Evolutionary conservation across 148 eudicot species (phyloP).

Genomic region (Salicornia ramosissima): DNA sequence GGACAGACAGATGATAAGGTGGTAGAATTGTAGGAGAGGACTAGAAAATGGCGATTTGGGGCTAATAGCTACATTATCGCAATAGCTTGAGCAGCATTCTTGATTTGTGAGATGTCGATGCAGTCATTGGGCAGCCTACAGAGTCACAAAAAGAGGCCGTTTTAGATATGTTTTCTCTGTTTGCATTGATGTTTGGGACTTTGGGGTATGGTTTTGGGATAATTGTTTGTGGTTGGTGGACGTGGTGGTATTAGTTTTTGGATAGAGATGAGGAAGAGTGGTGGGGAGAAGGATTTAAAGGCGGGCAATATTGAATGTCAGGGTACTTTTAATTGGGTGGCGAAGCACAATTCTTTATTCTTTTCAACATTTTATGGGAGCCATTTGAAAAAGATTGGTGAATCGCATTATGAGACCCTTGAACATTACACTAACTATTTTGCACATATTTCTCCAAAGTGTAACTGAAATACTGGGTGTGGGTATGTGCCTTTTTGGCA

Average conservation of each 20-base stretch:
- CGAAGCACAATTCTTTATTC: neutral
- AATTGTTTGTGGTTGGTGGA: neutral
- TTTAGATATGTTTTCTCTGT: constrained; percentile 1
- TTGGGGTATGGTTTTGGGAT: neutral
- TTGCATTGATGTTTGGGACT: neutral
- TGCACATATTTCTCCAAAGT: neutral
- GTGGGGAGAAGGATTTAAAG: neutral
- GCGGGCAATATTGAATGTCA: neutral
- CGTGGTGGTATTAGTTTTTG: neutral
- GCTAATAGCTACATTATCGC: neutral
- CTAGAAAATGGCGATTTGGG: neutral
- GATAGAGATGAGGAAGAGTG: too few relatives aligned
- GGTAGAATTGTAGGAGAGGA: neutral
- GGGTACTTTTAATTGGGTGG: neutral
- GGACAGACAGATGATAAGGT: neutral
- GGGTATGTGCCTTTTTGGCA: neutral
- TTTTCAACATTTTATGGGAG: neutral
- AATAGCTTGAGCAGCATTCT: neutral
- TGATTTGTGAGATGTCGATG: neutral
- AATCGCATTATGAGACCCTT: neutral
- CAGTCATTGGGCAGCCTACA: neutral
- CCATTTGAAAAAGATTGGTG: neutral
- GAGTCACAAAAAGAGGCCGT: neutral
- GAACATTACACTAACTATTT: neutral
- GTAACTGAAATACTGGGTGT: neutral